Evolutionary conservation across 2,329 filamentous ascomycete species (phyloP), one percentile per base, ranked within the genome.

Genomic region (Aspergillus texensis): DNA sequence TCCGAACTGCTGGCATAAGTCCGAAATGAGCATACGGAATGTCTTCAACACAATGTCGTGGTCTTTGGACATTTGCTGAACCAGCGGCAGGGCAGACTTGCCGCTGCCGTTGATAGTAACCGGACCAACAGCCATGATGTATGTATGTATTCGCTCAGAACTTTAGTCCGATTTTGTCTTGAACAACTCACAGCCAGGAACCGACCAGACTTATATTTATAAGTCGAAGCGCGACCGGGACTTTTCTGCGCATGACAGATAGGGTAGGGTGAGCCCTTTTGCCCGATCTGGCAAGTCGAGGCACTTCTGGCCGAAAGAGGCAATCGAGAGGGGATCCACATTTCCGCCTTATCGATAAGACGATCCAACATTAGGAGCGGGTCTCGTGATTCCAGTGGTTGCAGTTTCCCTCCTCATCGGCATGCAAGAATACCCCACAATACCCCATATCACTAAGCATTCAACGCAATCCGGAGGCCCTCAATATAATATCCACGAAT

Each of bases 1-100:
- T 65, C 86, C 86, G 75, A 90, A 91, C 67, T 91, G 88, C 72
- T 91, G 84, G 70, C 88, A 91, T 3, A 91, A 77, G 72, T 91
- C 89, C 52, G 89, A 87, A 63, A 91, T 88, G 34, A 91, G 77
- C 57, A 85, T 78, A 60, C 89, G 81, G 71, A 90, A 89, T 6
- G 85, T 85, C 68, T 82, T 83, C 57, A 91, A 75, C 2, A 89
- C 85, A 24, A 84, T 72, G 56, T 87, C 82, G 67, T 81, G 71
- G 26, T 74, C 68, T 60, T 71, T 68, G 28, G 68, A 69, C 9
- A 71, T 60, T 54, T 68, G 66, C 48, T 65, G 67, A 19, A 70
- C 62, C 57, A 72, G 56, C 41, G 70, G 64, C 50, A 70, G 26
- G 24, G 70, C 66, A 8, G 68, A 70, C 4, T 62, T 54, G 56